Conservation (phyloP, 2,329 filamentous ascomycete species). For the Ceratocystis cubensis region DNA sequence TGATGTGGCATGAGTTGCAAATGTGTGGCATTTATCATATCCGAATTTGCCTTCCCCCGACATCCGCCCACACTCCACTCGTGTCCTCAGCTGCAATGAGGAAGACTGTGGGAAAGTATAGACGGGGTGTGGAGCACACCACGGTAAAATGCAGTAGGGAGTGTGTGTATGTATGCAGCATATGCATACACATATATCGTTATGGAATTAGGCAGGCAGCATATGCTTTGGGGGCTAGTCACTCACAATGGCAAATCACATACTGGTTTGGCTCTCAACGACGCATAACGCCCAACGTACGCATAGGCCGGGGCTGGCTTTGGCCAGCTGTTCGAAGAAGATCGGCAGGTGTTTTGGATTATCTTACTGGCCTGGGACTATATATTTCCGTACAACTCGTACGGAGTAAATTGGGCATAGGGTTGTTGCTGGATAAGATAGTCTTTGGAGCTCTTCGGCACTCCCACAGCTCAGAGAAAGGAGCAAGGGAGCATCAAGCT, state of each 20-base stretch:
- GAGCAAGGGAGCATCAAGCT: not conserved
- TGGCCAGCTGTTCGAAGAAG: not conserved
- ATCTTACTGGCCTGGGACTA: not conserved
- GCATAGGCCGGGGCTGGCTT: no score
- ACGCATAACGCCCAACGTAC: not conserved
- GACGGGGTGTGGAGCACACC: no score
- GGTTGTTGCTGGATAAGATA: not conserved
- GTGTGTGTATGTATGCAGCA: not conserved
- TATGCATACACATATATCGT: not conserved
- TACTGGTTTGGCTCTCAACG: not conserved
- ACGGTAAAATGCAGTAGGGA: no score
- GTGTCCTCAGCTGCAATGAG: not conserved
- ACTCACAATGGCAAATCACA: not conserved
- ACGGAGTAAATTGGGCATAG: not conserved
- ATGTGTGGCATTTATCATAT: no score
- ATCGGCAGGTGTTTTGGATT: not conserved
- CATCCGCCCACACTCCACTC: no score
- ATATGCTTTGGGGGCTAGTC: not conserved
- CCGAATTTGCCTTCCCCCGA: no score
- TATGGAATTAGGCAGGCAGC: not conserved
- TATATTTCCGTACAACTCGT: not conserved
- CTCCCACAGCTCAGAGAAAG: not conserved
- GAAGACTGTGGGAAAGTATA: not conserved
- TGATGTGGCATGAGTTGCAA: no score
- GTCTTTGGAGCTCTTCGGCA: not conserved